Evolutionary conservation across 306 rosid species (phyloP), one percentile per base, ranked within the genome.

Genomic region (Rosa lucieae): DNA sequence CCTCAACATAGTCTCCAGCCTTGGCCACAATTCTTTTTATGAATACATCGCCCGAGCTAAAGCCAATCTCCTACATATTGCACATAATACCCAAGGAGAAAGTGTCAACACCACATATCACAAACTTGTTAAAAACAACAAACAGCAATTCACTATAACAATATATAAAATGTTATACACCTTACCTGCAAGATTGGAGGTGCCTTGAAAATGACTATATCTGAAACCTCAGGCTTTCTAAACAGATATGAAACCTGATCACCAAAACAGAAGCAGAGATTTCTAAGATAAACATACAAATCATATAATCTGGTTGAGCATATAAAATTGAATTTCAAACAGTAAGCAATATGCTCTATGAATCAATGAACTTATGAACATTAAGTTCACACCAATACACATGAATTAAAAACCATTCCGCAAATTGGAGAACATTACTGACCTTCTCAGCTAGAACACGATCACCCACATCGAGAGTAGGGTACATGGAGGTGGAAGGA

Each of bases 361-460:
- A 11, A 11, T 15, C 2, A 23, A 23, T 23, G 26, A 52, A 15
- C 5, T 14, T 51, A 53, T 11, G 3, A 47, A 47, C 14, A 47
- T 10, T 47, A 47, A 32, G 37, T 47, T 47, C 51, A 10, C 13
- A 32, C 3, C 3, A 47, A 47, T 11, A 7, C 48, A 32, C 0
- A 32, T 32, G 37, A 32, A 32, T 32, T 32, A 32, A 32, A 44
- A 44, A 49, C 18, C 53, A 51, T 15, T 51, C 6, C 20, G 5
- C 56, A 51, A 15, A 51, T 14, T 13, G 20, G 20, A 51, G 39
- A 58, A 37, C n/a, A 17, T 47, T 8, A 26, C 85, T n/a, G 39
- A 95, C 99, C 99, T 95, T 95, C 83, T 95, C 98, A 0, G 99
- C 91, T 62, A 95, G 79, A 87, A 95, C 80, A 8, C 99, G 99